Percentiles rank a stretch among this genome's conserved stretches.
Evolutionary conservation across 2,329 filamentous ascomycete species (phyloP).

Genomic region (Fonsecaea nubica): DNA sequence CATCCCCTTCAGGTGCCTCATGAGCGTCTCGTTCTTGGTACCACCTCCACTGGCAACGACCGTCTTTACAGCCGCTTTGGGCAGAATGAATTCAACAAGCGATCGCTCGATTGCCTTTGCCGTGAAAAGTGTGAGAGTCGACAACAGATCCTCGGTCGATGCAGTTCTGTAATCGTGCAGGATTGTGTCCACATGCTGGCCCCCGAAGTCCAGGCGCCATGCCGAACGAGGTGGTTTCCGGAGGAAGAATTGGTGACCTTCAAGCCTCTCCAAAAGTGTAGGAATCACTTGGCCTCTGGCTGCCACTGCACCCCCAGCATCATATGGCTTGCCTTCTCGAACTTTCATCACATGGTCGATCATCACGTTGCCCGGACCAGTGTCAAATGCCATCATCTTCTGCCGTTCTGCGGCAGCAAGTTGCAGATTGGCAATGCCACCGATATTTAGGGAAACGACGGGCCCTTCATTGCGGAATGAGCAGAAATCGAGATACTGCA

Average conservation of each 20-base stretch:
- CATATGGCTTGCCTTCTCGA: constrained; percentile 39
- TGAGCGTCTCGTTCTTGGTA: constrained; percentile 40
- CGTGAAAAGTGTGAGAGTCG: constrained; percentile 41
- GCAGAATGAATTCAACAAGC: constrained; percentile 41
- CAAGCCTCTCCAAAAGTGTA: constrained; percentile 38
- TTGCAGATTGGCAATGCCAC: constrained; percentile 45
- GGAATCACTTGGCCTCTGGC: constrained; percentile 39
- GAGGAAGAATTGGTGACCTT: constrained; percentile 40
- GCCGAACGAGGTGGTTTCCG: constrained; percentile 43
- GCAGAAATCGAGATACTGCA: constrained; percentile 46
- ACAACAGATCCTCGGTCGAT: constrained; percentile 40
- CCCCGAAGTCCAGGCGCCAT: constrained; percentile 44
- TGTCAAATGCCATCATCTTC: constrained; percentile 47
- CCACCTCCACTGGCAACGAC: constrained; percentile 43
- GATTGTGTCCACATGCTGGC: constrained; percentile 40
- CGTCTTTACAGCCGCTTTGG: constrained; percentile 30
- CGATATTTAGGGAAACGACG: constrained; percentile 43
- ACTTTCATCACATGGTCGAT: constrained; percentile 44
- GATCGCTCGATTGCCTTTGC: constrained; percentile 39
- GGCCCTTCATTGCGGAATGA: constrained; percentile 41
- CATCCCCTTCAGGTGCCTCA: constrained; percentile 35
- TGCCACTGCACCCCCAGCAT: constrained; percentile 42
- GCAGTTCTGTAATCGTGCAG: constrained; percentile 30
- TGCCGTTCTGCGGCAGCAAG: constrained; percentile 42
- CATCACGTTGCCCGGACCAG: constrained; percentile 44